Percentiles rank a stretch among this genome's conserved stretches.
Evolutionary conservation across 2,329 filamentous ascomycete genomes (phyloP).

Genomic region (Cytospora leucostoma): DNA sequence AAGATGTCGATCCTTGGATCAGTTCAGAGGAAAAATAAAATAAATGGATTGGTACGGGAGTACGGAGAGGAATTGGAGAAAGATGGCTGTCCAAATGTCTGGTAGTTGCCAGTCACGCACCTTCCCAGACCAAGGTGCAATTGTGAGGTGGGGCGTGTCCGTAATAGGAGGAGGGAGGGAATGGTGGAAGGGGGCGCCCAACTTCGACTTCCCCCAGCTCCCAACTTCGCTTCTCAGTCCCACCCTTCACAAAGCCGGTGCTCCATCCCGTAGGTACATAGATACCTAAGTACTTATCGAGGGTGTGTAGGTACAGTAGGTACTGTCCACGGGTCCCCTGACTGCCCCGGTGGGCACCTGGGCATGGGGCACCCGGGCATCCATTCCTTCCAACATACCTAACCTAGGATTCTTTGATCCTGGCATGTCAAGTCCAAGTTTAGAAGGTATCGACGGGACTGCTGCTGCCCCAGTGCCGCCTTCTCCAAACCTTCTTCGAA

Average conservation of each 20-base stretch:
- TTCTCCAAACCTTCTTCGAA: background rate
- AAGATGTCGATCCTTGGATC: conserved; percentile 22
- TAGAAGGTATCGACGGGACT: conserved; percentile 12
- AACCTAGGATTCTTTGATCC: conserved; percentile 2
- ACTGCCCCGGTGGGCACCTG: background rate
- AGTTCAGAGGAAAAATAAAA: conserved; percentile 5
- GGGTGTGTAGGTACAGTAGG: too few species aligned
- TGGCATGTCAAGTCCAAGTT: conserved; percentile 4
- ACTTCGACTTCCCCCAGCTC: background rate
- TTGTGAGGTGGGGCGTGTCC: conserved; percentile 21
- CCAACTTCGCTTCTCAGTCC: background rate
- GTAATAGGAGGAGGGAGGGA: conserved; percentile 22
- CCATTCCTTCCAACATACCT: background rate
- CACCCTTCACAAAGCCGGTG: background rate
- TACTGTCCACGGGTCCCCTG: too few species aligned
- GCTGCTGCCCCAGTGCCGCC: background rate
- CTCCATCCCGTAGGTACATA: background rate
- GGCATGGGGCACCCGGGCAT: background rate
- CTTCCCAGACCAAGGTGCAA: background rate
- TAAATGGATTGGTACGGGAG: conserved; percentile 19
- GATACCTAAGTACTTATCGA: too few species aligned
- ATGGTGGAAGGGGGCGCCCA: background rate
- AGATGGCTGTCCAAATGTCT: conserved; percentile 14
- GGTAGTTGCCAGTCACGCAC: conserved; percentile 10
- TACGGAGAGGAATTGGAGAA: conserved; percentile 14